Base-by-base conservation (phyloP, 805 yeast species). In the Wickerhamomyces canadensis region DNA sequence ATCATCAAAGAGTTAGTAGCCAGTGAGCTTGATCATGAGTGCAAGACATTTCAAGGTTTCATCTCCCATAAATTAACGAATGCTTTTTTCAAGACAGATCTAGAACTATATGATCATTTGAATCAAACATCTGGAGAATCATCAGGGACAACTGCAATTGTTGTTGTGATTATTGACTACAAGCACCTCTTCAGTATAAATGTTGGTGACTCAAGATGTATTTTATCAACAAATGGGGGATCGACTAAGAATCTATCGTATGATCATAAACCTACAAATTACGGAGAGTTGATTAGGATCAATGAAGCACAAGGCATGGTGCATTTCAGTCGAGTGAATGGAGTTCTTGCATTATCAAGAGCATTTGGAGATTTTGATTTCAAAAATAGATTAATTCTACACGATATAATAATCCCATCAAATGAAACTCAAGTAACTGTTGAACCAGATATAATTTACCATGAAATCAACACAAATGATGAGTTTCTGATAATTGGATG, bases 241-340 rank as follows among this genome's bases (percentile, higher is more conserved):
- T n/a, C n/a, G 6, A 64, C 81, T 8, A 83, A 83, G 55, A 70
- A 65, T 5, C 47, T 82, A 44, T 79, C 86, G 7, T 81, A 68
- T 52, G 91, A 83, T 62, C 98, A 91, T 65, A 91, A 91, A 65
- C 98, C 98, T 17, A 84, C 84, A 31, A 88, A 91, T 57, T 94
- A 86, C 59, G 97, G 97, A 36, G 98, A 91, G 61, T 74, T 83
- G 58, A 78, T 93, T 28, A 70, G 98, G 55, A 91, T 91, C 41
- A 79, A 80, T 48, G 87, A 89, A 37, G 95, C 96, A 19, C 97
- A 98, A 40, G 98, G 97, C 4, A 85, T 78, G 50, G 96, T 91
- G 22, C 95, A 86, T 31, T 74, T 80, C 59, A 95, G 95, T 38
- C 76, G 98, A 61, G 98, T 91, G 34, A 93, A 93, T 58, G 98